Conservation (phyloP, 768 basidiomycete genomes). For the Pulveroboletus sp. region DNA sequence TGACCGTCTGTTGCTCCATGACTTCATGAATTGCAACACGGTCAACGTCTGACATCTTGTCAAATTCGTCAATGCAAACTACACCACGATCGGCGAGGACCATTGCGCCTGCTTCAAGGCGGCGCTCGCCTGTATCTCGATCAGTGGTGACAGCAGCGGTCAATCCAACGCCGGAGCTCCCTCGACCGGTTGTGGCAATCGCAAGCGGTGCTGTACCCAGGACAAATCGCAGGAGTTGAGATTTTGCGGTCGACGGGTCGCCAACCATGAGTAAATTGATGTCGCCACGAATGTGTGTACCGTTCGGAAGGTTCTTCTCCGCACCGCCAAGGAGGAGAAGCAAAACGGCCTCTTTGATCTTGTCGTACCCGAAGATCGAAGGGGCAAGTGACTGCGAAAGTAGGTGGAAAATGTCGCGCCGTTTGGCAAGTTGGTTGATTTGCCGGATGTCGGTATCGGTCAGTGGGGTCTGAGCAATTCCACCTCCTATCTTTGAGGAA, state of each 20-base stretch:
- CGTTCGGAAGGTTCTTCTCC: constrained; percentile 96
- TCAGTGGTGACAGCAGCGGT: constrained; percentile 98
- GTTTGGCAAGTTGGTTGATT: constrained; percentile 91
- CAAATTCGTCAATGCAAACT: constrained; percentile 99
- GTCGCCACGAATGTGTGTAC: constrained; percentile 98
- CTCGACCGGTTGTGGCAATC: constrained; percentile 96
- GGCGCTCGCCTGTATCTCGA: constrained; percentile 93
- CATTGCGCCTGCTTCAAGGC: constrained; percentile 98
- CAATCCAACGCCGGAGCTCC: constrained; percentile 97
- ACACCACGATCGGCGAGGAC: constrained; percentile 98
- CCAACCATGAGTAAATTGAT: constrained; percentile 99
- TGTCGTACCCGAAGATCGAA: constrained; percentile 94
- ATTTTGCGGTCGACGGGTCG: constrained; percentile 98
- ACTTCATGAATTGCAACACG: constrained; percentile 99
- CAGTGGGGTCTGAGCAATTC: constrained; percentile 87
- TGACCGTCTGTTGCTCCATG: constrained; percentile 99
- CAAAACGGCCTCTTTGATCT: constrained; percentile 91
- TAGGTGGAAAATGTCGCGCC: constrained; percentile 78
- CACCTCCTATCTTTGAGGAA: constrained; percentile 91
- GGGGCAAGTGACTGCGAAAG: constrained; percentile 95
- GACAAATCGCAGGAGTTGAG: constrained; percentile 92
- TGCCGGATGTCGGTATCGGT: constrained; percentile 93
- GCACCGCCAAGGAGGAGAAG: constrained; percentile 92
- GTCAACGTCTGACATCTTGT: constrained; percentile 99
- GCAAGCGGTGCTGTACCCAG: constrained; percentile 94